phyloP scores from a whole-genome alignment of 2,329 filamentous ascomycete genomes.

The Aureobasidium sp. region DNA sequence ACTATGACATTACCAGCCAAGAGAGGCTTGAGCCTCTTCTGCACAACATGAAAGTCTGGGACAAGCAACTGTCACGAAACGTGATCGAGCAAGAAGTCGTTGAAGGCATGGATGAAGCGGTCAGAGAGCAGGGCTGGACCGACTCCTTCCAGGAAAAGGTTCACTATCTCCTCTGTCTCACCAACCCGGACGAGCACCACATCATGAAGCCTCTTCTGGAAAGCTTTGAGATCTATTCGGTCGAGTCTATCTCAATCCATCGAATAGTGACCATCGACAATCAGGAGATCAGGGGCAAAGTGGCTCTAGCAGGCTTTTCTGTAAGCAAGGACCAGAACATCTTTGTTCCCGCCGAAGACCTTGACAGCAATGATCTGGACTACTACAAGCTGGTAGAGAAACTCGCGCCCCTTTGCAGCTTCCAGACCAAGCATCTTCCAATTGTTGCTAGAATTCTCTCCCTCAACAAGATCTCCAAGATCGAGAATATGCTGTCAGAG shows the following conservation, averaged over 20 bases:
- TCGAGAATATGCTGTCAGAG: background rate
- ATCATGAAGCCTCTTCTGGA: background rate
- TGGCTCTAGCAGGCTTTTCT: background rate
- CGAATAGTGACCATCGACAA: background rate
- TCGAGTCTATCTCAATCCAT: background rate
- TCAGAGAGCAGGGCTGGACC: too few relatives aligned
- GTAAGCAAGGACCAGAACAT: background rate
- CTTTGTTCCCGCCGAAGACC: background rate
- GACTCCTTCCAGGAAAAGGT: background rate
- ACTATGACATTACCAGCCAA: background rate
- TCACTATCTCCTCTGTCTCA: background rate
- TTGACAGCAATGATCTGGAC: background rate
- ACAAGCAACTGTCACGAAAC: background rate
- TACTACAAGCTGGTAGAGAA: background rate
- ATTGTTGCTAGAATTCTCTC: background rate
- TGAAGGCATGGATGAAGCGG: background rate
- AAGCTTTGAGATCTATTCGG: background rate
- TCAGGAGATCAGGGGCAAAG: background rate
- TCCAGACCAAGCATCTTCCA: constrained; percentile 18
- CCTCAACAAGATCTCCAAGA: too few relatives aligned
- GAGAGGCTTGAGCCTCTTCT: background rate
- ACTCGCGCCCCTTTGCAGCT: constrained; percentile 10
- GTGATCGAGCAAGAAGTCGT: background rate
- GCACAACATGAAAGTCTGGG: background rate
- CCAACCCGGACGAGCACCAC: background rate